Conservation (phyloP, 305 asterid species). For the Plantago rigida region DNA sequence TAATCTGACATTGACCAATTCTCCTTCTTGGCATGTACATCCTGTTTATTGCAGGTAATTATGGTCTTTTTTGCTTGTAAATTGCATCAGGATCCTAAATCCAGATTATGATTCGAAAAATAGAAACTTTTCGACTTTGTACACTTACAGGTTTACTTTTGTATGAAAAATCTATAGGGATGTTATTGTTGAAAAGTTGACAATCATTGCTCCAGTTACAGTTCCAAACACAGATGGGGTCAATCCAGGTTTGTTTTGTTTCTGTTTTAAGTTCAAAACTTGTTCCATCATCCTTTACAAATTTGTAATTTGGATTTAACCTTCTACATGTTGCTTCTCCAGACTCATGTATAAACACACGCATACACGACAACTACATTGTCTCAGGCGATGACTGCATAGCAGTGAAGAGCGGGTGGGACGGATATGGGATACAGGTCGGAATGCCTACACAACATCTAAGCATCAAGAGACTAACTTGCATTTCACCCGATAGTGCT, state of each 20-base stretch:
- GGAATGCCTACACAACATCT: not conserved
- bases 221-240: too few relatives aligned
- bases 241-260: too few relatives aligned
- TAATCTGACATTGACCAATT: conserved; percentile 4
- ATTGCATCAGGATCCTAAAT: not conserved
- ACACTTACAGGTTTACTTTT: not conserved
- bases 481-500: conserved; percentile 2
- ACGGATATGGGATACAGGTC: not conserved
- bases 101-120: too few relatives aligned
- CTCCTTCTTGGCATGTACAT: conserved; percentile 15
- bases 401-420: conserved; percentile 1
- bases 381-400: conserved; percentile 1
- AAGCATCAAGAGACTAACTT: conserved; percentile 3
- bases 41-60: conserved; percentile 9
- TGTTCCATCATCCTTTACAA: too few relatives aligned
- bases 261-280: too few relatives aligned
- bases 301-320: too few relatives aligned
- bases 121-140: not conserved
- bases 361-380: not conserved
- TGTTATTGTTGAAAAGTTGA: too few relatives aligned
- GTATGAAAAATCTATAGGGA: not conserved
- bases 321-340: too few relatives aligned
- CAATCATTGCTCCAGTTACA: too few relatives aligned
- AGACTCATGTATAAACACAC: not conserved
- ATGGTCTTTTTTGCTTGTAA: not conserved